Evolutionary conservation across 495 filamentous ascomycete species (phyloP).

Genomic region (Neurospora discreta): DNA sequence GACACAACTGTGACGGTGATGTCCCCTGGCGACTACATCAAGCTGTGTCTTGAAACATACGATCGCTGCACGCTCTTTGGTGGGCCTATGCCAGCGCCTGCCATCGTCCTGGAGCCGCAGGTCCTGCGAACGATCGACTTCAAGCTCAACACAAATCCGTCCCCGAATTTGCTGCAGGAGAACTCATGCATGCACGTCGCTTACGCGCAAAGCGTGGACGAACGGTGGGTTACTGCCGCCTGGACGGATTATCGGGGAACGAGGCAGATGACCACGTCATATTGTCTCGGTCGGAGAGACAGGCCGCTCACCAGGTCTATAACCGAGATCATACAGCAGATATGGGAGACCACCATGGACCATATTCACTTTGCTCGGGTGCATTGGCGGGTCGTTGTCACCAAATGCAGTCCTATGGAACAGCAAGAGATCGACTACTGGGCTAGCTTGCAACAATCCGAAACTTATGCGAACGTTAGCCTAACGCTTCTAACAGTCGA

Average conservation of each 20-base stretch:
- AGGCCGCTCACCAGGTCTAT: constrained; percentile 44
- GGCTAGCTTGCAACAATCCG: constrained; percentile 30
- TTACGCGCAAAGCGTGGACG: constrained; percentile 70
- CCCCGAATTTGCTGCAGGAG: constrained; percentile 67
- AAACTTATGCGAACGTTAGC: constrained; percentile 34
- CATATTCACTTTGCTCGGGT: constrained; percentile 60
- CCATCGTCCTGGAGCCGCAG: constrained; percentile 63
- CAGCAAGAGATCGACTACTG: constrained; percentile 60
- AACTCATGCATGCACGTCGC: constrained; percentile 79
- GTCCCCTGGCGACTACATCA: constrained; percentile 51
- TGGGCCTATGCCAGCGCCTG: constrained; percentile 47
- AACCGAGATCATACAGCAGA: constrained; percentile 58
- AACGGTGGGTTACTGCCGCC: constrained; percentile 79
- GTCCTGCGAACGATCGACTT: constrained; percentile 69
- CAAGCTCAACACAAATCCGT: constrained; percentile 54
- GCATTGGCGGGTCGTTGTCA: constrained; percentile 71
- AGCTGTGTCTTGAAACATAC: constrained; percentile 75
- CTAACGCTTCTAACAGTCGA: constrained; percentile 57
- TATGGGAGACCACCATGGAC: constrained; percentile 75
- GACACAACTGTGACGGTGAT: constrained; percentile 54
- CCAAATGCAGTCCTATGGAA: constrained; percentile 60
- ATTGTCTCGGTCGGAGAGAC: constrained; percentile 60
- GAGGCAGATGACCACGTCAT: constrained; percentile 66
- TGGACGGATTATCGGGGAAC: constrained; percentile 82
- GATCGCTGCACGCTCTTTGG: constrained; percentile 60